phyloP scores from a whole-genome alignment of 345 rosid species.

The Reutealis trisperma region DNA sequence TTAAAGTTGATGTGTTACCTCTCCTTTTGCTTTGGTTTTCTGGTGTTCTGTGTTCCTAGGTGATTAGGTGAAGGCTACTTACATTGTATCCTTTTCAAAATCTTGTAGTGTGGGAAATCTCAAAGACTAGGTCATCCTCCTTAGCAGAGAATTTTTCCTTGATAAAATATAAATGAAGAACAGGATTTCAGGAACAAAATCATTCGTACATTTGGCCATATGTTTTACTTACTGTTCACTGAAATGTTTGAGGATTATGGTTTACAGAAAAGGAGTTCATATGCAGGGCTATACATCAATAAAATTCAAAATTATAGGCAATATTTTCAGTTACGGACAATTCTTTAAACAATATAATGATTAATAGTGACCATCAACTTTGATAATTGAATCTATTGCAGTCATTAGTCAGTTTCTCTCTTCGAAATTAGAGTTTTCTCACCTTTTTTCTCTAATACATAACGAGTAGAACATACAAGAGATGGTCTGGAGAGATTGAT shows the following conservation, averaged over 20 bases:
- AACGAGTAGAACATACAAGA: neutral
- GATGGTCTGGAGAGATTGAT: neutral
- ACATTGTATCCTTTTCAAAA: neutral
- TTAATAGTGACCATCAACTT: neutral
- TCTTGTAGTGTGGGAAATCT: neutral
- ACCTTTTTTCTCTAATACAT: neutral
- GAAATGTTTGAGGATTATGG: neutral
- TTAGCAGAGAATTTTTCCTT: neutral
- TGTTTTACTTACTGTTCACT: neutral
- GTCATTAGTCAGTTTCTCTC: neutral
- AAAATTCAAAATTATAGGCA: neutral
- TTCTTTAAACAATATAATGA: neutral
- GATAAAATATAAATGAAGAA: neutral
- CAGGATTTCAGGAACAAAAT: neutral
- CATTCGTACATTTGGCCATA: neutral
- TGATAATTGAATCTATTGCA: neutral
- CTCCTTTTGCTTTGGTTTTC: constrained; percentile 5
- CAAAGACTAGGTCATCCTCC: neutral
- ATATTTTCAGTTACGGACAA: neutral
- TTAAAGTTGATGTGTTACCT: neutral
- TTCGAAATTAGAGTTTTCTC: neutral
- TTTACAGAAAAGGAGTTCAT: neutral
- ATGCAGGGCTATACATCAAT: too few relatives aligned
- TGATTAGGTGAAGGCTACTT: neutral
- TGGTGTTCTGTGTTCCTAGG: neutral